These are phyloP conservation scores for Metschnikowia gelsemii DNA, from an alignment of 805 yeast genomes.

Conservation along the genomic window DNA sequence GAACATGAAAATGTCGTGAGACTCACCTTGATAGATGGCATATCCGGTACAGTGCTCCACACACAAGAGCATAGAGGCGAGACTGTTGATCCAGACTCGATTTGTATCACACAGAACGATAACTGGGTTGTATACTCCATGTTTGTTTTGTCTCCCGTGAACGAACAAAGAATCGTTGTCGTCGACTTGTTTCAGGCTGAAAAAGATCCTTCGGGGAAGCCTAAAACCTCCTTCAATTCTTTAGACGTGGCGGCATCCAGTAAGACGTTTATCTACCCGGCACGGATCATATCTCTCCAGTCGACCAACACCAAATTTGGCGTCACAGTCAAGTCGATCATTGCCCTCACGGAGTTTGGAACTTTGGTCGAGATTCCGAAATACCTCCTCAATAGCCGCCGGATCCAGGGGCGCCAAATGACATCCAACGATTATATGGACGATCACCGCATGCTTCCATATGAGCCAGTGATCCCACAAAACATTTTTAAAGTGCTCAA, in stretches of 20 bases:
- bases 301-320: conserved; percentile 63
- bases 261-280: conserved; percentile 64
- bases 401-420: conserved; percentile 57
- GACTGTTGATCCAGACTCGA: conserved; percentile 37
- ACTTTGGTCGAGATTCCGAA: conserved; percentile 72
- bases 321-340: conserved; percentile 63
- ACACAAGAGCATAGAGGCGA: conserved; percentile 41
- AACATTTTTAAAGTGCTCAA: conserved; percentile 32
- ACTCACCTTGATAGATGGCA: conserved; percentile 60
- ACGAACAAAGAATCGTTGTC: conserved; percentile 58
- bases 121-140: conserved; percentile 78
- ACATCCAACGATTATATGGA: conserved; percentile 49
- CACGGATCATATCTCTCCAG: conserved; percentile 50
- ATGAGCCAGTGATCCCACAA: conserved; percentile 57
- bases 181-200: conserved; percentile 69
- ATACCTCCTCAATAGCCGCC: conserved; percentile 61
- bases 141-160: conserved; percentile 48
- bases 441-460: conserved; percentile 61
- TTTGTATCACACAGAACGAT: conserved; percentile 69
- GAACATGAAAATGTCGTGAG: conserved; percentile 31
- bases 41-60: conserved; percentile 62
- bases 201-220: conserved; percentile 25
- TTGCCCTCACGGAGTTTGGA: conserved; percentile 59
- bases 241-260: conserved; percentile 48
- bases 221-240: conserved; percentile 36